phyloP scores from a whole-genome alignment of 148 eudicot species.

The Selenicereus undatus region DNA sequence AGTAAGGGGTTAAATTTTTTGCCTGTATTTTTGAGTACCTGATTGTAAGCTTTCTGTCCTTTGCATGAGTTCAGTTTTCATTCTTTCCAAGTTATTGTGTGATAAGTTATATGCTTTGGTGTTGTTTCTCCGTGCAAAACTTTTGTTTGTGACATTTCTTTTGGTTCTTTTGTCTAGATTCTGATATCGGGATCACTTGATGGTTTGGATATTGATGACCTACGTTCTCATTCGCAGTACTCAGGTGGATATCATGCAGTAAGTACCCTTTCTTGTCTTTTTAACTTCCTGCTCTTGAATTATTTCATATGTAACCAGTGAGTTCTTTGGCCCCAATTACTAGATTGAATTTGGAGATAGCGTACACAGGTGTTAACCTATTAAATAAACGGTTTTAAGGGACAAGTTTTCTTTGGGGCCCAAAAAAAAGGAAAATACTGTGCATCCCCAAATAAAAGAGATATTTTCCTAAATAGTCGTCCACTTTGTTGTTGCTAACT shows the following conservation, averaged over 20 bases:
- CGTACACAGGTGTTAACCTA: not conserved
- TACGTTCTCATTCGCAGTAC: conserved; percentile 72
- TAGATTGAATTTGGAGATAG: not conserved
- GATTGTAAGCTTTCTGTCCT: not conserved
- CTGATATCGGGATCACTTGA: conserved; percentile 87
- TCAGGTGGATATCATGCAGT: conserved; percentile 90
- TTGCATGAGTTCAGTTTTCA: not conserved
- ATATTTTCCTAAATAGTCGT: no score
- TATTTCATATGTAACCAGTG: not conserved
- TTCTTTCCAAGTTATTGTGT: not conserved
- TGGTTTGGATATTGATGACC: conserved; percentile 80
- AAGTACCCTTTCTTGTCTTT: conserved; percentile 19
- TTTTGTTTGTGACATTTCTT: not conserved
- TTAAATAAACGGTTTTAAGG: not conserved
- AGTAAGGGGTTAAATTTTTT: not conserved
- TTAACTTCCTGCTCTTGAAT: not conserved
- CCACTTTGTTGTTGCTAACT: no score
- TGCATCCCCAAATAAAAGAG: no score
- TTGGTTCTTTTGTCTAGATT: conserved; percentile 40
- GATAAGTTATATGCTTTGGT: not conserved
- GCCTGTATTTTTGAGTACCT: not conserved
- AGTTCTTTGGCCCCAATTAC: not conserved
- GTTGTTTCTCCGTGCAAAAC: not conserved
- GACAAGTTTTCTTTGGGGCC: not conserved
- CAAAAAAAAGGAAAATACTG: no score